Percentiles rank a stretch among this genome's conserved stretches.
phyloP scores from a whole-genome alignment of 345 rosid species.

The Aethionema arabicum region DNA sequence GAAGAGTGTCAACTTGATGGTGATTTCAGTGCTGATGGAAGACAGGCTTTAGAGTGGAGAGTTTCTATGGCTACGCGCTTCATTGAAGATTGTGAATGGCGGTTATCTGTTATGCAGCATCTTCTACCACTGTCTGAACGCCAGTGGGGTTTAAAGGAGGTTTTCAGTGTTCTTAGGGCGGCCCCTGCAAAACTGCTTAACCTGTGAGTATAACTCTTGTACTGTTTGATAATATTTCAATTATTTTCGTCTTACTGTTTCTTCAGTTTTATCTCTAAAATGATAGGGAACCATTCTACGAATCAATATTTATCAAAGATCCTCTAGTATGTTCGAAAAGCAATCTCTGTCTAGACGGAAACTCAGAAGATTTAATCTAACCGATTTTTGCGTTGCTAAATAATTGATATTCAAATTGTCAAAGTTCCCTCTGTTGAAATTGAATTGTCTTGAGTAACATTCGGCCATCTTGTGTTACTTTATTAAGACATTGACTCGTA shows the following conservation, averaged over 20 bases:
- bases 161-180: constrained; percentile 79
- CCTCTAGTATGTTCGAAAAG: constrained; percentile 11
- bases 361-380: constrained; percentile 8
- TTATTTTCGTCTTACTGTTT: constrained; percentile 12
- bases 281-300: constrained; percentile 1
- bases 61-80: constrained; percentile 62
- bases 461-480: constrained; percentile 11
- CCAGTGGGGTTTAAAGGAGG: constrained; percentile 93
- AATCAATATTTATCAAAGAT: constrained; percentile 1
- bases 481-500: constrained; percentile 20
- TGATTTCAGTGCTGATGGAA: constrained; percentile 51
- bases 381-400: constrained; percentile 6
- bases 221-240: constrained; percentile 15
- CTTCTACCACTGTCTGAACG: constrained; percentile 88
- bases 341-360: background rate
- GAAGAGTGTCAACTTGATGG: constrained; percentile 58
- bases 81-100: constrained; percentile 97
- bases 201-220: constrained; percentile 58
- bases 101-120: constrained; percentile 83
- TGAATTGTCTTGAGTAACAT: constrained; percentile 3
- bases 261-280: constrained; percentile 10
- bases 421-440: constrained; percentile 7
- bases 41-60: constrained; percentile 93
- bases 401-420: background rate
- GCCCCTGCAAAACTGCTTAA: constrained; percentile 92